A percentile compares a stretch with the other conserved stretches of the same genome.
Evolutionary conservation across 805 yeast genomes (phyloP).

Genomic region (Lachancea waltii): DNA sequence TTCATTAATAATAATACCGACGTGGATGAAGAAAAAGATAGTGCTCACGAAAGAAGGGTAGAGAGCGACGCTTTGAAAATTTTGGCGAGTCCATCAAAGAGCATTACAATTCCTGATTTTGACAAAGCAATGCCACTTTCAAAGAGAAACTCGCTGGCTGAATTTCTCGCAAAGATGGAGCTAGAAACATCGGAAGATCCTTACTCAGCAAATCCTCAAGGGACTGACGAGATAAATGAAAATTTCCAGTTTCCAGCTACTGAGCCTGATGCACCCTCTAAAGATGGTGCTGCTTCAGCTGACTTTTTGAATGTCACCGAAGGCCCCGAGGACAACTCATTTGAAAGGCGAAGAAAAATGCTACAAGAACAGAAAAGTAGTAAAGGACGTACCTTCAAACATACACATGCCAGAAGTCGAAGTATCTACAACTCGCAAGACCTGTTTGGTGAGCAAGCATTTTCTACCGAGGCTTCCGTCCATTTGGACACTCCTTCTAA

Average conservation of each 20-base stretch:
- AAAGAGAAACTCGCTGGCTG: conserved; percentile 17
- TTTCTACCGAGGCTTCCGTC: conserved; percentile 16
- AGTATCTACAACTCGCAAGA: conserved; percentile 24
- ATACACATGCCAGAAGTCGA: conserved; percentile 29
- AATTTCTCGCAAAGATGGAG: conserved; percentile 23
- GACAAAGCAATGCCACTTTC: conserved; percentile 16
- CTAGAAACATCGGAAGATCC: neutral
- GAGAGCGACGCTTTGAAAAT: conserved; percentile 18
- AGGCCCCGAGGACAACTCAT: conserved; percentile 9
- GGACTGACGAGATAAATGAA: conserved; percentile 15
- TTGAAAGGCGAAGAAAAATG: conserved; percentile 21
- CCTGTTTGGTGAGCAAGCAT: conserved; percentile 14
- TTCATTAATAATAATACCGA: neutral
- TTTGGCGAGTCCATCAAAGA: conserved; percentile 25
- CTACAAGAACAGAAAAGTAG: conserved; percentile 5
- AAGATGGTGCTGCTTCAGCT: too few species aligned
- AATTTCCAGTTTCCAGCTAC: conserved; percentile 22
- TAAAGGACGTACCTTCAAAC: conserved; percentile 9
- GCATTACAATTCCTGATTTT: conserved; percentile 25
- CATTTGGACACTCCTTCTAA: too few species aligned
- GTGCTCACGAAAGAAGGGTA: neutral
- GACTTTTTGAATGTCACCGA: conserved; percentile 16
- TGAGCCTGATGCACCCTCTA: too few species aligned
- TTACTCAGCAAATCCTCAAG: neutral
- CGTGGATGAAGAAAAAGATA: too few species aligned